Percentiles rank a stretch among this genome's conserved stretches.
phyloP scores from a whole-genome alignment of 2,329 filamentous ascomycete species.

The Diplodia mutila region DNA sequence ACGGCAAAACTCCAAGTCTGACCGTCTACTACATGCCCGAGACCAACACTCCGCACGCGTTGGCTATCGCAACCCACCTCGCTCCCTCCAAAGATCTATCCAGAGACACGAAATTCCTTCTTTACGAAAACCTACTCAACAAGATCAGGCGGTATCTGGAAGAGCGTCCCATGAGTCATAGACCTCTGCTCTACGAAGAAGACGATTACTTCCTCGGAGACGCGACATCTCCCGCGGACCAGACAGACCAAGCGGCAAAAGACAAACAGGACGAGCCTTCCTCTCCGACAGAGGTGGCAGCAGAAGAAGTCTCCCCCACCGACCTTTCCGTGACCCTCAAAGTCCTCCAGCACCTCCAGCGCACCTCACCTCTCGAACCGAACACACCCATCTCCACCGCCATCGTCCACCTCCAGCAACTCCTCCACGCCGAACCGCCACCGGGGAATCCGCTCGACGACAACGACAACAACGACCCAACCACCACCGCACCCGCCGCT shows the following conservation, averaged over 20 bases:
- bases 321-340: not conserved
- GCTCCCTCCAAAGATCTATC: not conserved
- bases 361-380: not conserved
- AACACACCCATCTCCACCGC: not conserved
- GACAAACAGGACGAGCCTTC: too few species aligned
- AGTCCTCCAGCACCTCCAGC: not conserved
- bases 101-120: not conserved
- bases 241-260: not conserved
- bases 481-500: not conserved
- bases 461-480: too few species aligned
- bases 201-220: not conserved
- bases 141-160: not conserved
- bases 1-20: not conserved
- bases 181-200: not conserved
- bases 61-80: not conserved
- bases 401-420: not conserved
- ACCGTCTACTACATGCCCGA: not conserved
- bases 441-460: too few species aligned
- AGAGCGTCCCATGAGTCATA: not conserved
- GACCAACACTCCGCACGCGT: not conserved
- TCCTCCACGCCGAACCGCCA: not conserved
- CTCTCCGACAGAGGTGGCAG: not conserved
- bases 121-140: not conserved
- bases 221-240: too few species aligned
- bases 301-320: not conserved